Conservation (phyloP, 257 asterid species). For the Catharanthus roseus region DNA sequence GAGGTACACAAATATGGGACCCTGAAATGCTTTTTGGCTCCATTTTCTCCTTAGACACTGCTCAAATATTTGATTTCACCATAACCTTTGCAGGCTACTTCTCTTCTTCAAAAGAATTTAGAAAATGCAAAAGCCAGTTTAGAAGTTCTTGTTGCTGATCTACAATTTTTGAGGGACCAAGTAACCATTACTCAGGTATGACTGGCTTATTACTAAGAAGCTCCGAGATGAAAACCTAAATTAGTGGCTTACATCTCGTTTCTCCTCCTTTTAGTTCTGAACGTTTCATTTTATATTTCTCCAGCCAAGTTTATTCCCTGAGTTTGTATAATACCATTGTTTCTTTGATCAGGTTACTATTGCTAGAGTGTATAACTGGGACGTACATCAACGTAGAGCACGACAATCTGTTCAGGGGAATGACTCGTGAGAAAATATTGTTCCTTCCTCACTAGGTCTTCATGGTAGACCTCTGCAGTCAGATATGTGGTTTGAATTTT, state of each 20-base stretch:
- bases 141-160: conserved; percentile 83
- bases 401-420: conserved; percentile 42
- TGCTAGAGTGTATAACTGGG: conserved; percentile 94
- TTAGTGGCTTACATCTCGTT: not conserved
- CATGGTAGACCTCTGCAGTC: conserved; percentile 15
- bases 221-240: not conserved
- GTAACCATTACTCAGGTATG: conserved; percentile 83
- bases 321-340: too few species aligned
- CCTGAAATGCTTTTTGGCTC: conserved; percentile 11
- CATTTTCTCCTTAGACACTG: not conserved
- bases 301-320: not conserved
- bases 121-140: conserved; percentile 89
- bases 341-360: conserved; percentile 61
- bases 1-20: conserved; percentile 44
- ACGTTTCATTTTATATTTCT: not conserved
- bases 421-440: conserved; percentile 31
- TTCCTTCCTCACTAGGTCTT: not conserved
- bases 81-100: conserved; percentile 51
- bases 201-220: not conserved
- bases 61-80: conserved; percentile 8
- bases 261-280: not conserved
- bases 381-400: conserved; percentile 75
- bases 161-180: conserved; percentile 87
- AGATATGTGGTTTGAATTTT: conserved; percentile 14
- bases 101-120: conserved; percentile 69